Conservation (phyloP, 2,329 filamentous ascomycete species). For the Trichocomaceae sp. region DNA sequence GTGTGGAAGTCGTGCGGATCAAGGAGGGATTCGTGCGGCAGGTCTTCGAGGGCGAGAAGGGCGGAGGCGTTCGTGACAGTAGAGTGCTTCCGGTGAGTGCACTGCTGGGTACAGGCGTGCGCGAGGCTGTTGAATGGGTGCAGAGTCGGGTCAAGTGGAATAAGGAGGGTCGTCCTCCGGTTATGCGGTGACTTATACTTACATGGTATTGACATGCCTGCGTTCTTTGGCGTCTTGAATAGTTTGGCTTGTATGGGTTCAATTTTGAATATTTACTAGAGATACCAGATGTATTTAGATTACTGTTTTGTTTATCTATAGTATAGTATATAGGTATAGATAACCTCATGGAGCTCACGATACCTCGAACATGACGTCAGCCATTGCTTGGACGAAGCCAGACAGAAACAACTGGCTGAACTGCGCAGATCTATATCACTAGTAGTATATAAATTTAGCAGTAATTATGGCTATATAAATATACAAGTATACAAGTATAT, state of each 20-base stretch:
- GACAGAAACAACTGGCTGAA: too few species aligned
- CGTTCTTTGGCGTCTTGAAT: background rate
- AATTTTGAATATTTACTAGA: constrained; percentile 5
- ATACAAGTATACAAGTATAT: too few species aligned
- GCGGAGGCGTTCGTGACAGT: constrained; percentile 77
- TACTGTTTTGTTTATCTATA: background rate
- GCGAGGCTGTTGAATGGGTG: constrained; percentile 96
- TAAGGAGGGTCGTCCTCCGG: constrained; percentile 81
- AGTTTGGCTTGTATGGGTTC: background rate
- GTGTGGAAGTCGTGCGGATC: constrained; percentile 92
- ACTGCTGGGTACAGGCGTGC: constrained; percentile 72
- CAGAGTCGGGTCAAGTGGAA: constrained; percentile 92
- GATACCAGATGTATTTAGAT: constrained; percentile 8
- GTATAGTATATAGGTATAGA: too few species aligned
- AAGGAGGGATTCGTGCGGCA: constrained; percentile 94
- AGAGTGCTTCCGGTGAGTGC: constrained; percentile 86
- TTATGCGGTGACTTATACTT: constrained; percentile 75
- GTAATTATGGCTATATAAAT: too few species aligned
- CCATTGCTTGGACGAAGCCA: background rate
- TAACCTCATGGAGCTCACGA: too few species aligned
- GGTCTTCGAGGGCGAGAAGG: constrained; percentile 92
- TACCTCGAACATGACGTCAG: background rate
- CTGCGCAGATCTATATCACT: background rate
- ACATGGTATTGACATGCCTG: background rate
- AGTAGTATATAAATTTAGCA: too few species aligned